phyloP scores from a whole-genome alignment of 495 filamentous ascomycete species.

The Daldinia vernicosa region DNA sequence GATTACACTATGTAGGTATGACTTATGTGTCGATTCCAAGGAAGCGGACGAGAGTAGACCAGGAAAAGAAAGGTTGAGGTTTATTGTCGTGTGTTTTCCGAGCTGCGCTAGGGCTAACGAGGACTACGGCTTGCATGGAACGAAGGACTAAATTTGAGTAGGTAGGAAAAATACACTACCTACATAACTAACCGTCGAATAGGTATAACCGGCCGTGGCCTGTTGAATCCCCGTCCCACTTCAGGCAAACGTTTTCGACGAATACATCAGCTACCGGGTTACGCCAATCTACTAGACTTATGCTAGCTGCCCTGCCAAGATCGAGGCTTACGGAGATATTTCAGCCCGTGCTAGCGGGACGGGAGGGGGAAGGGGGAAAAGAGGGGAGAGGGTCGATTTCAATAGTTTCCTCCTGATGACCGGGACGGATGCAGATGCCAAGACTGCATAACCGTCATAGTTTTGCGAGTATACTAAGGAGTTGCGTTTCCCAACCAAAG shows the following conservation, averaged over 20 bases:
- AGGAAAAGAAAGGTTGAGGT: background rate
- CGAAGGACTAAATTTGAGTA: conserved; percentile 9
- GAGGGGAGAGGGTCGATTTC: background rate
- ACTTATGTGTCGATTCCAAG: background rate
- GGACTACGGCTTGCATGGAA: conserved; percentile 2
- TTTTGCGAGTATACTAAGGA: background rate
- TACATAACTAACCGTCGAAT: conserved; percentile 7
- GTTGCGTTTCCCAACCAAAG: background rate
- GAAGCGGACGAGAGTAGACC: background rate
- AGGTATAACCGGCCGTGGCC: conserved; percentile 26
- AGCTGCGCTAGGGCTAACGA: conserved; percentile 11
- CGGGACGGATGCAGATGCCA: conserved; percentile 25
- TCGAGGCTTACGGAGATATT: conserved; percentile 20
- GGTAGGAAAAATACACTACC: too few species aligned
- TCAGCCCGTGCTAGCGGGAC: conserved; percentile 18
- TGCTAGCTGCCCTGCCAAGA: conserved; percentile 29
- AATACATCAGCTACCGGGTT: conserved; percentile 1
- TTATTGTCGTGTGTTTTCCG: background rate
- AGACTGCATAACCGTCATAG: conserved; percentile 11
- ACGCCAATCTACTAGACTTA: background rate
- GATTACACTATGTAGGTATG: too few species aligned
- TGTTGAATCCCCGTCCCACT: conserved; percentile 12
- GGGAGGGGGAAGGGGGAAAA: background rate
- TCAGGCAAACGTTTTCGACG: conserved; percentile 4
- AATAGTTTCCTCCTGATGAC: conserved; percentile 6